Evolutionary conservation across 352 stramenopile species (phyloP), one percentile per base, ranked within the genome.

Genomic region (Plasmopara viticola): DNA sequence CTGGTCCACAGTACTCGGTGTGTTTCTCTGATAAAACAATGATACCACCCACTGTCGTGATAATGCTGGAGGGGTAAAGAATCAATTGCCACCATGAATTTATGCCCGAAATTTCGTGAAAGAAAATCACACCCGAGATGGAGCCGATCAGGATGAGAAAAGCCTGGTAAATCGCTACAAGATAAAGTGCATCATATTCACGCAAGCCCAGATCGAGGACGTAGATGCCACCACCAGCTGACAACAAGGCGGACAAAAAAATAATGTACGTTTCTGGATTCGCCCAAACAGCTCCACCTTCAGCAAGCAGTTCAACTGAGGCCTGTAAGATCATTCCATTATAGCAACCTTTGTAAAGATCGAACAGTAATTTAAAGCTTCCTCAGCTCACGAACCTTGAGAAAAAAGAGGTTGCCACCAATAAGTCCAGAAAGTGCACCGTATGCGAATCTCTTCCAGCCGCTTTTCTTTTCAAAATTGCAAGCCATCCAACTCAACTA

Each of bases 101-200:
- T 77, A 94, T 94, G 44, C 75, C 83, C 2, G 74, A 61, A 53
- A 81, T 89, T 70, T 94, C 83, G 53, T 90, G 78, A 68, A 94
- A 94, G 60, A 94, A 94, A 48, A 94, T 86, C 39, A 94, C 81
- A 6, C 83, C 83, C 4, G 78, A 90, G 57, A 94, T 68, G 46
- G 83, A 91, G 44, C 83, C 77, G 62, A 89, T 89, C 48, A 91
- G 55, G 44, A 94, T 94, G 35, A 94, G 60, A 55, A 90, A 89
- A 30, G 78, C 78, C 34, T 94, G 69, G 56, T 94, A 94, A 46
- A 91, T 90, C 5, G 83, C 78, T 10, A 94, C 83, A 44, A 94
- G 64, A 58, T 91, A 90, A 31, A 94, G 68, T 13, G 83, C 83
- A n/a, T 94, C 83, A 55, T 94, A 94, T 60, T 94, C 80, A 28